Percentiles rank a stretch among this genome's conserved stretches.
Evolutionary conservation across 179 eudicot species (phyloP).

Genomic region (Beta macrorhiza): DNA sequence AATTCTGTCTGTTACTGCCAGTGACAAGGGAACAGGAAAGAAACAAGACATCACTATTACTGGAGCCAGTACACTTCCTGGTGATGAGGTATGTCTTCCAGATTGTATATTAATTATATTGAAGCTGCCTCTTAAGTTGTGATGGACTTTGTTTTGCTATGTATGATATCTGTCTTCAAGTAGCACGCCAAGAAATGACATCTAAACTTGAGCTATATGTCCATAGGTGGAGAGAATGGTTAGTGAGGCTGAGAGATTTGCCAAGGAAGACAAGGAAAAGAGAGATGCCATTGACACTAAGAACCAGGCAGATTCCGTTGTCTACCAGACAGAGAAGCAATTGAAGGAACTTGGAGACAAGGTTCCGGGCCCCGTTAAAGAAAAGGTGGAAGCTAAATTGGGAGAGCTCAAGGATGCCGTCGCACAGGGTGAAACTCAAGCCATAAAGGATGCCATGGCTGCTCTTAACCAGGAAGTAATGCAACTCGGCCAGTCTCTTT

Average conservation of each 20-base stretch:
- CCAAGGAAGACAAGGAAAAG: constrained; percentile 96
- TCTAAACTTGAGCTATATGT: not conserved
- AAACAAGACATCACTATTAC: constrained; percentile 96
- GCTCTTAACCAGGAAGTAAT: constrained; percentile 95
- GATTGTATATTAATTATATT: not conserved
- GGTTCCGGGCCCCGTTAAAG: constrained; percentile 82
- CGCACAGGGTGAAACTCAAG: constrained; percentile 67
- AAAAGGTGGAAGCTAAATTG: constrained; percentile 87
- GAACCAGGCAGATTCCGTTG: constrained; percentile 92
- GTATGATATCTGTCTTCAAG: not conserved
- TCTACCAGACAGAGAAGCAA: constrained; percentile 96
- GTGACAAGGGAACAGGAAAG: constrained; percentile 92
- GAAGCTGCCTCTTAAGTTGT: too few species aligned
- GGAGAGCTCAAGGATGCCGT: constrained; percentile 80
- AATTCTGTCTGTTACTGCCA: constrained; percentile 81
- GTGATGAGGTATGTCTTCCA: constrained; percentile 66
- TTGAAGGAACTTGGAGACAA: constrained; percentile 92
- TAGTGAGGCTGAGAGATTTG: constrained; percentile 74
- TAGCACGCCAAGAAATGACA: not conserved
- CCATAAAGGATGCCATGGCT: constrained; percentile 86
- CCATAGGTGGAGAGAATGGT: constrained; percentile 87
- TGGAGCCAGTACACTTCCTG: constrained; percentile 90
- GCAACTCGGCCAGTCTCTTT: constrained; percentile 94
- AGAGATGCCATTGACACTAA: constrained; percentile 92
- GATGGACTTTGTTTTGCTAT: not conserved